Evolutionary conservation across 352 stramenopile species (phyloP), one percentile per base, ranked within the genome.

Genomic region (Phytophthora constricta): DNA sequence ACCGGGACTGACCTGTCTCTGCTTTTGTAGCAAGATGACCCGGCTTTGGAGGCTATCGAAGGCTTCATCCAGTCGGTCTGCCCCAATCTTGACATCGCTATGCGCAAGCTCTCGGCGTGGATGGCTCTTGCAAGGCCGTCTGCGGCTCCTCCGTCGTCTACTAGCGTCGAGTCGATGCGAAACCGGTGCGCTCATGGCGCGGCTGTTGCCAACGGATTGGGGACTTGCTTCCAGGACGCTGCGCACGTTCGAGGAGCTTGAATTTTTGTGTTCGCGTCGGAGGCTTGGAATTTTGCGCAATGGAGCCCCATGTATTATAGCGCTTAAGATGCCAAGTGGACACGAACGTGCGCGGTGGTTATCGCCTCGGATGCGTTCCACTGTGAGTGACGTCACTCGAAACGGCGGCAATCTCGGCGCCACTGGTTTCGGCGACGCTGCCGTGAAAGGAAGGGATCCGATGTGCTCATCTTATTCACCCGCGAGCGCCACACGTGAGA

Each of bases 1-100:
- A n/a, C n/a, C n/a, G 42, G 61, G 72, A 63, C 34, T 58, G 28
- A 58, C 20, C 27, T 63, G 49, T 56, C 20, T 65, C 26, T 62
- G 47, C 14, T 74, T 23, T 64, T 58, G 47, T 52, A 88, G 76
- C 72, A 94, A 71, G 82, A 89, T 45, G 82, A 92, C 41, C 70
- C 87, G 26, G 78, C 72, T 27, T 49, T 95, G 50, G 84, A 92
- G 26, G 86, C 86, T 1, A 82, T 93, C 26, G 84, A 94, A 50
- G 81, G 85, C 26, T 96, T 96, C 62, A 92, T 96, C 65, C 85
- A 93, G 66, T 96, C 88, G 13, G 88, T 96, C 58, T 96, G 88
- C 51, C 88, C 88, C 10, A 95, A 96, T 69, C 68, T 96, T 49
- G 86, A 91, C 64, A 84, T 87, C 11, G 86, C 88, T 9, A 96